Base-by-base conservation (phyloP, 2,329 filamentous ascomycete species). In the Ceratocystis albifundus region DNA sequence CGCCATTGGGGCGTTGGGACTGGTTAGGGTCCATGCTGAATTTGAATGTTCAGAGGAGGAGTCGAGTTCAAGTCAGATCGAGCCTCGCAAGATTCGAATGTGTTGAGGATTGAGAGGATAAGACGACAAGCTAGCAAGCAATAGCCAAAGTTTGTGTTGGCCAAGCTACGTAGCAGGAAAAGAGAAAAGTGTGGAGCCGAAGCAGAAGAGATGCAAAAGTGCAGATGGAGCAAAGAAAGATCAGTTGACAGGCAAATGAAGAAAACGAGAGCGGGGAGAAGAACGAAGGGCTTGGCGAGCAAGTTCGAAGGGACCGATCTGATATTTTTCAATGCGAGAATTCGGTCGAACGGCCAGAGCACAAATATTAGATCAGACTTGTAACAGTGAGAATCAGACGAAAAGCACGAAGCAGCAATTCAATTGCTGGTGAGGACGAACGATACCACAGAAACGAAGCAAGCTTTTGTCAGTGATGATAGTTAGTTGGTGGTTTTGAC, bases 1-100 rank as follows among this genome's bases (percentile, higher is more conserved):
- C 82, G 73, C 83, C 83, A 74, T 80, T 80, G 71, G 79, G 74
- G 70, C 73, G 73, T 65, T 74, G 72, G 63, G 71, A 70, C 68
- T 74, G 72, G 70, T 77, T 75, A 73, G 78, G 77, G 72, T 78
- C 86, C 86, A 89, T 89, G 75, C 71, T 75, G 79, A 76, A 76
- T 77, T 50, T 53, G 20, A 15, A 25, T 53, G 25, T 28, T 53
- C 48, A 53, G 25, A 1, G 22, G 4, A 48, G 22, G 4, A 48
- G 15, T 48, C 46, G 46, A 48, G 36, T 41, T 20, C 2, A 20
- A 48, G 45, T 48, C 20, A 22, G 73, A 66, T 76, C 75, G 73
- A 71, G 74, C 75, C 76, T 75, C 72, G 71, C 62, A 36, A 66
- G 61, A 46, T 41, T 50, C 15, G 59, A 45, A 55, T 46, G 41